Base-by-base conservation (phyloP, 108 stramenopile genomes). In the Ochromonas danica region DNA sequence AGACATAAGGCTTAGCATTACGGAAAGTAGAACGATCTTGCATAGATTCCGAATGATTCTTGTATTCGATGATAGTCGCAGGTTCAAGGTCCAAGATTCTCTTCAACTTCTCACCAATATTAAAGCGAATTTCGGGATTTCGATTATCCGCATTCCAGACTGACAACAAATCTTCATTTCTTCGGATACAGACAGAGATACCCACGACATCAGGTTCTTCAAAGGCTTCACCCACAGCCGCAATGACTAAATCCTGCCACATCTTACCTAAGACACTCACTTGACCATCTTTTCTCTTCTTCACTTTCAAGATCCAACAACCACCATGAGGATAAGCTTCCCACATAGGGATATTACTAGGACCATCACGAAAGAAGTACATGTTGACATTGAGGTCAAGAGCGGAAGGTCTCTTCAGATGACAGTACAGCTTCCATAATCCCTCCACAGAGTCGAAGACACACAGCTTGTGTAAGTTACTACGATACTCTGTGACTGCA, bases 21-120 rank as follows among this genome's bases (percentile, higher is more conserved):
- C 63, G 83, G 86, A 81, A 87, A 6, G 86, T 84, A 1, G 71
- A 75, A 82, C 42, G 83, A 82, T 87, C 86, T 30, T 78, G 28
- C 77, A 87, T 80, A 38, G 70, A 42, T 61, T 30, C 33, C 35
- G 81, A 57, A 77, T 85, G 85, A 61, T 85, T 79, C 83, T 87
- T 87, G 85, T 87, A 87, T 80, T 87, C 86, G 51, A 87, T 87
- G 33, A 87, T 82, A 0, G 86, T 87, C 17, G 86, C 85, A 2
- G 85, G 85, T 25, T 75, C 72, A n/a, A 87, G 82, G 77, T 83
- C 85, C 1, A 87, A 85, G n/a, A 87, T 77, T 57, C 72, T 42
- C 83, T 86, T 85, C 27, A 87, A 77, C 1, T 78, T 77, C 81
- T 87, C 86, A 43, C 85, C 86, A 61, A 87, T 85, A 38, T 0